These are phyloP conservation scores for Calonectria pteridis DNA, from an alignment of 2,329 filamentous ascomycete species.

Conservation along the genomic window DNA sequence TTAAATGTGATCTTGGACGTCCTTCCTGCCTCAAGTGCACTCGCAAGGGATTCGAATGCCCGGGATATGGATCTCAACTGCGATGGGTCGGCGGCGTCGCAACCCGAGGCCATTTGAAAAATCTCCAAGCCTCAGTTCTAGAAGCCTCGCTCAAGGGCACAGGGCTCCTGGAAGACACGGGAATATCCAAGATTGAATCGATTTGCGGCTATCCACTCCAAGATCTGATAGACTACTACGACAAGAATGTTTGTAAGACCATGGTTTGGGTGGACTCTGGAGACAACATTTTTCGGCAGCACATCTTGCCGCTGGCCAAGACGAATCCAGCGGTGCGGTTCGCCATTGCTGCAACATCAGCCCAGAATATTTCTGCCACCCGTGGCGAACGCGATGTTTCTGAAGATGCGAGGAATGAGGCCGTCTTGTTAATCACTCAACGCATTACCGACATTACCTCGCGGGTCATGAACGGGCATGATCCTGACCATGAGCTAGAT, in stretches of 20 bases:
- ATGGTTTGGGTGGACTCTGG: slow-evolving; percentile 3
- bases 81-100: not conserved
- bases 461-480: not conserved
- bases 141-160: not conserved
- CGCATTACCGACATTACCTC: not conserved
- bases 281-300: not conserved
- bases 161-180: not conserved
- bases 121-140: not conserved
- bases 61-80: not conserved
- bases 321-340: not conserved
- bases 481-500: not conserved
- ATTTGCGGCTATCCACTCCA: not conserved
- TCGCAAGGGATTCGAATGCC: not conserved
- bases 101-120: not conserved
- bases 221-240: not conserved
- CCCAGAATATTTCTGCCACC: not conserved
- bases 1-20: not conserved
- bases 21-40: not conserved
- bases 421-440: not conserved
- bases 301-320: not conserved
- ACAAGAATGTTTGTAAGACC: not conserved
- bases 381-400: not conserved
- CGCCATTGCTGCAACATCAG: not conserved
- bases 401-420: not conserved
- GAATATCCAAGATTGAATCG: not conserved